Evolutionary conservation across 768 basidiomycete genomes (phyloP).

Genomic region (Termitomyces sp.): DNA sequence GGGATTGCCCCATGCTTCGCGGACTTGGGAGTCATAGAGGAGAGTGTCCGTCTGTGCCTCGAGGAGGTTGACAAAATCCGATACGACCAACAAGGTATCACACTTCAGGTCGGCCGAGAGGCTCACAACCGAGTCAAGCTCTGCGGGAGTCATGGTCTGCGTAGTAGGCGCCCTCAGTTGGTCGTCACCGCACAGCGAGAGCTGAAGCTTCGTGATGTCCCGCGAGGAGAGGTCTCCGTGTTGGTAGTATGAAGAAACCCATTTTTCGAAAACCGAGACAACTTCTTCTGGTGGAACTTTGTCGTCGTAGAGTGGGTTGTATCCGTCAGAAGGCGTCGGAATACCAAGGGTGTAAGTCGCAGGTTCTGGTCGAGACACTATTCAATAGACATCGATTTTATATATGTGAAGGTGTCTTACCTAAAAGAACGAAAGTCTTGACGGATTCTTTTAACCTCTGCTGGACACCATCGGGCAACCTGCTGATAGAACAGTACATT

Average conservation of each 20-base stretch:
- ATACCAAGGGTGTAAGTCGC: conserved; percentile 4
- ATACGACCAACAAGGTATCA: not conserved
- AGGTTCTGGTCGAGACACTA: not conserved
- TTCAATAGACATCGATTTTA: not conserved
- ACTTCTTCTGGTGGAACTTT: not conserved
- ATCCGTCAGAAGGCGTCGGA: not conserved
- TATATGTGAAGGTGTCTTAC: not conserved
- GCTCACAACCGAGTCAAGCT: not conserved
- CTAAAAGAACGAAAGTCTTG: conserved; percentile 15
- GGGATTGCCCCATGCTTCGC: not conserved
- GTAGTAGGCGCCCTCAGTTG: not conserved
- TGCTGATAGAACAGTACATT: conserved; percentile 15
- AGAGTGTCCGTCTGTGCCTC: not conserved
- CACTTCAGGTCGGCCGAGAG: not conserved
- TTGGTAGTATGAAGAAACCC: conserved; percentile 5
- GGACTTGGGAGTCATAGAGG: not conserved
- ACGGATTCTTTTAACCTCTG: conserved; percentile 16
- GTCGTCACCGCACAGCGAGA: not conserved
- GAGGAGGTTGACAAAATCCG: not conserved
- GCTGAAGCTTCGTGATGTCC: not conserved
- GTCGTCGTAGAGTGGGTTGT: conserved; percentile 2
- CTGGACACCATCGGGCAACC: conserved; percentile 11
- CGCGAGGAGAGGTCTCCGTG: conserved; percentile 1
- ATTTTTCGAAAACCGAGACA: not conserved
- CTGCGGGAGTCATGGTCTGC: not conserved